These are phyloP conservation scores for Lentinus polychrous DNA, from an alignment of 1,284 basidiomycete species.

Conservation along the genomic window DNA sequence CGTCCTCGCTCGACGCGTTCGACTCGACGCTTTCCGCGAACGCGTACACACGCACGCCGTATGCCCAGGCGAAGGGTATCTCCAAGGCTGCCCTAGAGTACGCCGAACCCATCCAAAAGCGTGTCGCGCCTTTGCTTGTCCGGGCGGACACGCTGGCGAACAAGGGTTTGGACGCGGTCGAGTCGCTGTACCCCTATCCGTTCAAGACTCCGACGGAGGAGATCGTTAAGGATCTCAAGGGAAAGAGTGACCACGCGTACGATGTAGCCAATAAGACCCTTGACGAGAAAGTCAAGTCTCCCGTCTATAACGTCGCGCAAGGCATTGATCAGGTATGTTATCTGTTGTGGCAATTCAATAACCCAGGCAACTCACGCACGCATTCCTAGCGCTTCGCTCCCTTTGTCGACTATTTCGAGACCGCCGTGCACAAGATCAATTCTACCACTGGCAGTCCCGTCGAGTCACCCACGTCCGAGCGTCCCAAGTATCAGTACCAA, in stretches of 20 bases:
- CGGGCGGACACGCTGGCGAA: conserved; percentile 61
- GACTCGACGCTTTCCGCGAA: conserved; percentile 54
- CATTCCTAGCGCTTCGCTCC: conserved; percentile 56
- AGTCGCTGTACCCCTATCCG: conserved; percentile 66
- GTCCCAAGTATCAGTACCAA: conserved; percentile 61
- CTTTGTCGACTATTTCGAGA: conserved; percentile 63
- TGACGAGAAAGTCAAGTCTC: conserved; percentile 56
- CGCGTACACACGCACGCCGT: conserved; percentile 54
- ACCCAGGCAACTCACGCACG: neutral
- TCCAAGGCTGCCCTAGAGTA: conserved; percentile 53
- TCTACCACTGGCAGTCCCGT: conserved; percentile 20
- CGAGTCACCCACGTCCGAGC: conserved; percentile 15
- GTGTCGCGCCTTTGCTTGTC: conserved; percentile 56
- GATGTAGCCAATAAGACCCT: conserved; percentile 56
- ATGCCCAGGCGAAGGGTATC: conserved; percentile 53
- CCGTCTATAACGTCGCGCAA: conserved; percentile 55
- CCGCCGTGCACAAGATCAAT: conserved; percentile 48
- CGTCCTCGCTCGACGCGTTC: conserved; percentile 51
- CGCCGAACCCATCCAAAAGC: conserved; percentile 57
- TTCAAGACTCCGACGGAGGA: conserved; percentile 70
- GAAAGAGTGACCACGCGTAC: conserved; percentile 47
- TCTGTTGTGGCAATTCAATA: too few relatives aligned
- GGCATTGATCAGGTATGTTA: conserved; percentile 64
- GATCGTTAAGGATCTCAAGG: conserved; percentile 51
- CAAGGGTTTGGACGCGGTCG: conserved; percentile 67